Conservation (phyloP, 2,329 filamentous ascomycete genomes). For the Calycina marina region DNA sequence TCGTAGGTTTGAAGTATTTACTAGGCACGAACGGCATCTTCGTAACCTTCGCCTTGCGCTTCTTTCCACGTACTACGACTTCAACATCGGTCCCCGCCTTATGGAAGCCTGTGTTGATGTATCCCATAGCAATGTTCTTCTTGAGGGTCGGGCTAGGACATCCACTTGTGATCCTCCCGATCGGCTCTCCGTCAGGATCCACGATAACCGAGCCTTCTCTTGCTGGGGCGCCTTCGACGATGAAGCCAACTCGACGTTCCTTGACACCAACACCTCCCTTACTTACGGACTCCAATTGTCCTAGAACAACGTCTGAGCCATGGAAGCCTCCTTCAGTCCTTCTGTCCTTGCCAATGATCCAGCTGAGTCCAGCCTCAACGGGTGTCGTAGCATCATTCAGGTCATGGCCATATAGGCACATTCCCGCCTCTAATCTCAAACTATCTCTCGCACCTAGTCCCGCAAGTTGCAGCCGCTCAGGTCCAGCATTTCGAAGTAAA, state of each 20-base stretch:
- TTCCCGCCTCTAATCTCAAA: slow-evolving; percentile 84
- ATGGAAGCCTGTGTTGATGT: slow-evolving; percentile 52
- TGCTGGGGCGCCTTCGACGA: slow-evolving; percentile 75
- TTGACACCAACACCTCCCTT: slow-evolving; percentile 57
- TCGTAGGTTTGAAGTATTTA: slow-evolving; percentile 39
- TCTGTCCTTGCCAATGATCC: slow-evolving; percentile 75
- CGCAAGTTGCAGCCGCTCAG: slow-evolving; percentile 55
- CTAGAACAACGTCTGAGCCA: slow-evolving; percentile 62
- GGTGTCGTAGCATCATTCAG: slow-evolving; percentile 66
- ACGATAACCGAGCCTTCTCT: slow-evolving; percentile 71
- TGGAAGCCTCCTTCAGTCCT: slow-evolving; percentile 61
- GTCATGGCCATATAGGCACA: slow-evolving; percentile 99
- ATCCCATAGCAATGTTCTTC: slow-evolving; percentile 91
- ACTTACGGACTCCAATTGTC: slow-evolving; percentile 59
- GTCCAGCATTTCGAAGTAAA: slow-evolving; percentile 36
- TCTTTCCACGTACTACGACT: slow-evolving; percentile 51
- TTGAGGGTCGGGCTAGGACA: slow-evolving; percentile 75
- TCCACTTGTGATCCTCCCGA: slow-evolving; percentile 78
- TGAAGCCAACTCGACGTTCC: slow-evolving; percentile 64
- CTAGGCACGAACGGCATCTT: slow-evolving; percentile 60
- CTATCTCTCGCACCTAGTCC: slow-evolving; percentile 86
- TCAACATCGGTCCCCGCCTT: slow-evolving; percentile 54
- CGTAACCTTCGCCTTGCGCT: slow-evolving; percentile 47
- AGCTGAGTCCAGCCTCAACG: slow-evolving; percentile 50
- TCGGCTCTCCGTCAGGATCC: slow-evolving; percentile 43